Conservation (phyloP, 192 early-diverging fungal species). For the Entrophospora sp. region DNA sequence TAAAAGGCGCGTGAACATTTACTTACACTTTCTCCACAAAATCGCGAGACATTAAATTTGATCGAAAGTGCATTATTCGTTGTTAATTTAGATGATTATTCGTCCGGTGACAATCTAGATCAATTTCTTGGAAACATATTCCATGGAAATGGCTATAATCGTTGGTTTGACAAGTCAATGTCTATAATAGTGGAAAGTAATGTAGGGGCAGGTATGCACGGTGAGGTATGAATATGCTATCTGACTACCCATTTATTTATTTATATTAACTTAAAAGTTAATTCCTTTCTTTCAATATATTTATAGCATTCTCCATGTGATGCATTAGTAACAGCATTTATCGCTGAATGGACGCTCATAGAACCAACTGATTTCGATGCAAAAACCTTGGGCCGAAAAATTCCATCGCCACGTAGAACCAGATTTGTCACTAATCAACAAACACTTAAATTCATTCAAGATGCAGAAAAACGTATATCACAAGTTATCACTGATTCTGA, state of each 20-base stretch:
- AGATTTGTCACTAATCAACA: constrained; percentile 29
- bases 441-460: constrained; percentile 25
- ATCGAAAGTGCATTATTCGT: constrained; percentile 72
- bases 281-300: background rate
- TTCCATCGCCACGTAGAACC: constrained; percentile 23
- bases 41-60: constrained; percentile 44
- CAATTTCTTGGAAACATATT: constrained; percentile 37
- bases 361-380: constrained; percentile 30
- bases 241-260: constrained; percentile 16
- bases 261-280: no score
- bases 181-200: constrained; percentile 64
- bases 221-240: constrained; percentile 38
- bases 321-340: constrained; percentile 62
- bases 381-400: constrained; percentile 20
- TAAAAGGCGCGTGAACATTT: constrained; percentile 55
- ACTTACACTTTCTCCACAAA: constrained; percentile 44
- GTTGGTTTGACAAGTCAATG: constrained; percentile 82
- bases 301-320: constrained; percentile 70
- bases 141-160: constrained; percentile 65
- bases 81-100: constrained; percentile 65
- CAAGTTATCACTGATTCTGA: constrained; percentile 50
- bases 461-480: constrained; percentile 45
- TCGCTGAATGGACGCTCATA: constrained; percentile 41
- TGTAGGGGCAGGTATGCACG: constrained; percentile 51
- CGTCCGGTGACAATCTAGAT: constrained; percentile 24